Evolutionary conservation across 108 stramenopile genomes (phyloP).

Genomic region (Cyclotella cryptica): DNA sequence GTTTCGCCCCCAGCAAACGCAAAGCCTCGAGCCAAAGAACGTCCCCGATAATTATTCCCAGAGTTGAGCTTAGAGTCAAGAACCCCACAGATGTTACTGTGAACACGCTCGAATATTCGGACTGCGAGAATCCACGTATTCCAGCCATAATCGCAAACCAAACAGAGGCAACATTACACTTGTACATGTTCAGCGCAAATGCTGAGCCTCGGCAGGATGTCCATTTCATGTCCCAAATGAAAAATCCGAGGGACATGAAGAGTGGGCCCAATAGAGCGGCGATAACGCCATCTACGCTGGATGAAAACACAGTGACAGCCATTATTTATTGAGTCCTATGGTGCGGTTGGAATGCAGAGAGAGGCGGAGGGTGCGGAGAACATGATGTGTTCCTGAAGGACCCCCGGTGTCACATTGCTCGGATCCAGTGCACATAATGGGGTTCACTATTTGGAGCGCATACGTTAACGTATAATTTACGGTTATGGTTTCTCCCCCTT

Average conservation of each 20-base stretch:
- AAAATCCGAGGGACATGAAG: conserved; percentile 75
- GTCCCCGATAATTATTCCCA: conserved; percentile 89
- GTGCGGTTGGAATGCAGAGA: too few relatives aligned
- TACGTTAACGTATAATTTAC: too few relatives aligned
- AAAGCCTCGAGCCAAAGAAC: conserved; percentile 82
- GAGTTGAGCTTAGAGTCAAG: conserved; percentile 71
- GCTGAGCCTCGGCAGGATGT: conserved; percentile 59
- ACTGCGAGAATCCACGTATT: conserved; percentile 28
- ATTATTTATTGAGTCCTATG: not conserved
- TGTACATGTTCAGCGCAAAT: conserved; percentile 86
- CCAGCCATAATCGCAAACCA: conserved; percentile 60
- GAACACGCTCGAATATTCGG: conserved; percentile 29
- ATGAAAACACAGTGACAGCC: conserved; percentile 26
- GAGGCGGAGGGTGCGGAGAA: too few relatives aligned
- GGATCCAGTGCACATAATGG: too few relatives aligned
- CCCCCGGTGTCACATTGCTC: too few relatives aligned
- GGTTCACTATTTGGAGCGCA: too few relatives aligned
- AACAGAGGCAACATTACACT: conserved; percentile 81
- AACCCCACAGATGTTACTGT: conserved; percentile 52
- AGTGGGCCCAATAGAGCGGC: conserved; percentile 73
- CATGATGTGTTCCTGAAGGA: too few relatives aligned
- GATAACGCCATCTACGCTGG: conserved; percentile 41
- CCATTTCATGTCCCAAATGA: conserved; percentile 84
- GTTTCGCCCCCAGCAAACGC: conserved; percentile 78
- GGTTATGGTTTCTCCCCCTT: too few relatives aligned